phyloP scores from a whole-genome alignment of 257 asterid species.

The Solanum virginianum region DNA sequence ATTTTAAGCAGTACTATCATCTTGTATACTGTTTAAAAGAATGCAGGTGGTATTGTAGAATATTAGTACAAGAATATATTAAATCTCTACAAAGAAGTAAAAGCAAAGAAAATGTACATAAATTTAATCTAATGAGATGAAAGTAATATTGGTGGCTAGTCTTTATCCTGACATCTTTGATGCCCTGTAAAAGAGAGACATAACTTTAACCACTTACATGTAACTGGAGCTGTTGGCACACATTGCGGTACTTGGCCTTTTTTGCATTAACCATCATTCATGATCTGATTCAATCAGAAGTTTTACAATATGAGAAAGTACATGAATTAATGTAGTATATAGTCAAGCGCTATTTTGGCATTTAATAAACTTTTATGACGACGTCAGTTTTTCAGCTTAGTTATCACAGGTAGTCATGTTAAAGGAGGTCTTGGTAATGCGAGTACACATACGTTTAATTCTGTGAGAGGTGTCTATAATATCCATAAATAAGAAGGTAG shows the following conservation, averaged over 20 bases:
- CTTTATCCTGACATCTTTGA: background rate
- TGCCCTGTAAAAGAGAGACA: background rate
- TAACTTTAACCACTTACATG: background rate
- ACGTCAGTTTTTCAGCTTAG: background rate
- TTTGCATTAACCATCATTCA: background rate
- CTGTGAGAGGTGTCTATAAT: background rate
- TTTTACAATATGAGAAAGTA: background rate
- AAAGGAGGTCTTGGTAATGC: background rate
- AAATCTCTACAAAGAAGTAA: background rate
- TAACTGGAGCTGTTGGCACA: background rate
- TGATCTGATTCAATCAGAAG: background rate
- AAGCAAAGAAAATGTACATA: too few species aligned
- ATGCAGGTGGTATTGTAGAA: background rate
- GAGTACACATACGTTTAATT: background rate
- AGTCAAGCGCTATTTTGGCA: background rate
- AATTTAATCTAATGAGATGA: background rate
- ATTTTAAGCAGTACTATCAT: background rate
- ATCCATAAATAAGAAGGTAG: background rate
- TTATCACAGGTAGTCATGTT: background rate
- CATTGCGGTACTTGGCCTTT: too few species aligned
- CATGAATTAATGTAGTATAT: background rate
- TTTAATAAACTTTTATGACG: background rate
- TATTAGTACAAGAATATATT: background rate
- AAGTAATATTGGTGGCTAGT: background rate
- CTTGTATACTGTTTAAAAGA: background rate